Evolutionary conservation across 768 basidiomycete genomes (phyloP), one percentile per base, ranked within the genome.

Genomic region (Leccinum longicurvipes): DNA sequence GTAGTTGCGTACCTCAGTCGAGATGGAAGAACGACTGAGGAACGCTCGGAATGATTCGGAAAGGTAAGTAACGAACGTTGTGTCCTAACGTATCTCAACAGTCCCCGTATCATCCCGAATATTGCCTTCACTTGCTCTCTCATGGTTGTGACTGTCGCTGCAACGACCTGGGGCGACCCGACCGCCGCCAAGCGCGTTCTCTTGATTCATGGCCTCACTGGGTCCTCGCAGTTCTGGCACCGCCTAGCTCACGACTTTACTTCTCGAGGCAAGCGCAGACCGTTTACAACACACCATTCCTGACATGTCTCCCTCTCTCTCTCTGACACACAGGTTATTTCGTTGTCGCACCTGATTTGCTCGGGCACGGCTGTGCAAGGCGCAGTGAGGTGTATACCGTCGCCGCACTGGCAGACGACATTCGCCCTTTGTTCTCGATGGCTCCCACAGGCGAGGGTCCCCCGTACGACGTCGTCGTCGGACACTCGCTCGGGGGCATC

Each of bases 311-410:
- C 12, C 6, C 6, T 12, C 11, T 44, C n/a, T 36, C 14, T 24
- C 4, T 6, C 14, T 3, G 4, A 17, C 44, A 27, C 45, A 21
- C 54, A 69, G 68, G 65, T 32, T 69, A 60, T 21, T 55, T 59
- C 19, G 67, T 67, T 34, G 55, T 25, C 0, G 67, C 67, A n/a
- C 67, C 67, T 4, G 61, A 65, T 45, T 32, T 63, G 1, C 61
- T 67, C 29, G 65, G 65, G 19, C 69, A 69, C 12, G 67, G 59
- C 0, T 25, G 19, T 15, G 54, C 60, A 10, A 32, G 44, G 15
- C 56, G 54, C 17, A 5, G 25, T 3, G 36, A 60, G 2, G 55
- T 52, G 14, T 68, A 66, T 31, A 54, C 63, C 45, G 19, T 68
- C 12, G 31, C 34, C 6, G 57, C 63, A 5, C 15, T 65, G 23